phyloP scores from a whole-genome alignment of 306 rosid genomes.

The Begonia masoniana region DNA sequence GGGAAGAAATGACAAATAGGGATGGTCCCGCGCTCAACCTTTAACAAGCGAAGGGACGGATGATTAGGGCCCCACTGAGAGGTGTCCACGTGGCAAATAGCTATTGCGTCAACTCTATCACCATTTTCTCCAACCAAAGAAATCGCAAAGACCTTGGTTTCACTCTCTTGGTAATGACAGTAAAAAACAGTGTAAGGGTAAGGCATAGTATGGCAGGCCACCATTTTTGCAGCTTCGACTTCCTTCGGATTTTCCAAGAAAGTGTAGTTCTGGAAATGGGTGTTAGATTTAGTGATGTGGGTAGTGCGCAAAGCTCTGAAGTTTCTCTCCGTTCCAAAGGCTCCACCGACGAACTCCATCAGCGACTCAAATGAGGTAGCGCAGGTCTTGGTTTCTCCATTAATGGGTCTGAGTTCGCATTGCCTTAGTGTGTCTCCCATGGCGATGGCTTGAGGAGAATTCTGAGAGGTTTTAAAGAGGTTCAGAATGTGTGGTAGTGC shows the following conservation, averaged over 20 bases:
- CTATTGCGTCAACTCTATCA: constrained; percentile 46
- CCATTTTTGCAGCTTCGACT: constrained; percentile 45
- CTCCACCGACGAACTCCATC: constrained; percentile 32
- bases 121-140: constrained; percentile 45
- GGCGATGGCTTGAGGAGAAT: constrained; percentile 62
- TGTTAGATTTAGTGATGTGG: constrained; percentile 32
- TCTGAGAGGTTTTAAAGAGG: constrained; percentile 29
- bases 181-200: constrained; percentile 63
- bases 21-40: constrained; percentile 36
- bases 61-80: constrained; percentile 57
- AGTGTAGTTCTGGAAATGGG: constrained; percentile 57
- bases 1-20: constrained; percentile 85
- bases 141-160: constrained; percentile 33
- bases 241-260: constrained; percentile 24
- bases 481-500: constrained; percentile 36
- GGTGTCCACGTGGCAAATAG: constrained; percentile 71
- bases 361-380: constrained; percentile 69
- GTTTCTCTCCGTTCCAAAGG: constrained; percentile 22
- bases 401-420: constrained; percentile 49
- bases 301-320: constrained; percentile 26
- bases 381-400: constrained; percentile 60
- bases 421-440: constrained; percentile 39
- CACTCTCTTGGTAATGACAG: constrained; percentile 45
- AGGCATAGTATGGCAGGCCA: constrained; percentile 74
- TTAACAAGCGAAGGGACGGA: constrained; percentile 48